A percentile compares a stretch with the other conserved stretches of the same genome.
Evolutionary conservation across 352 stramenopile genomes (phyloP).

Genomic region (Globisporangium takayamanum): DNA sequence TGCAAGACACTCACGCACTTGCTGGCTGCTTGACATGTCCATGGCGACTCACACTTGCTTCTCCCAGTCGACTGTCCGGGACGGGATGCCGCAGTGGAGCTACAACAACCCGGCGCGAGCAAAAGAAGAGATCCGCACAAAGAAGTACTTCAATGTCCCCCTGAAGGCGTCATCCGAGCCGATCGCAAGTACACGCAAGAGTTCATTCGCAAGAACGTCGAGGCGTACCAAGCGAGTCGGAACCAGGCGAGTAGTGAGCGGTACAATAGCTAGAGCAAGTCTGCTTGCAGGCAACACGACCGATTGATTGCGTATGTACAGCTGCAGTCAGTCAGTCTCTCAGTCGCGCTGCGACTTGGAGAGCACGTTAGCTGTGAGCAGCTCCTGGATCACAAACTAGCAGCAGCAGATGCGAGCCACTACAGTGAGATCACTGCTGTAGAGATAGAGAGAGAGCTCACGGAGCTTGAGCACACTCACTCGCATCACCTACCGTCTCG

Average conservation of each 20-base stretch:
- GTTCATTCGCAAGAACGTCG: constrained; percentile 54
- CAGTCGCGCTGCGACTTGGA: background rate
- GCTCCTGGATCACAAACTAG: constrained; percentile 14
- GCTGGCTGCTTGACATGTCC: background rate
- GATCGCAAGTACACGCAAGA: constrained; percentile 59
- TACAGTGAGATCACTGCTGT: no score
- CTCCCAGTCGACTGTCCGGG: constrained; percentile 11
- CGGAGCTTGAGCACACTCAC: background rate
- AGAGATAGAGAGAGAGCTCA: background rate
- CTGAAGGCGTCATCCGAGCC: constrained; percentile 40
- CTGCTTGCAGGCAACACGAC: no score
- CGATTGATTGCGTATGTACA: no score
- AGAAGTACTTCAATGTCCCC: constrained; percentile 39
- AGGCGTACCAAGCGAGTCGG: constrained; percentile 29
- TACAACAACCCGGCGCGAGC: constrained; percentile 42
- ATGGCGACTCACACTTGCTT: background rate
- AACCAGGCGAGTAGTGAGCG: constrained; percentile 10
- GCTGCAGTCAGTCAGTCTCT: background rate
- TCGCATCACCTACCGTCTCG: constrained; percentile 25
- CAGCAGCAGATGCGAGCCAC: background rate
- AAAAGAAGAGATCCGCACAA: constrained; percentile 34
- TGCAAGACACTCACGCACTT: background rate
- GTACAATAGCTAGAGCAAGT: background rate
- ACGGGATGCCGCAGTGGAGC: constrained; percentile 33
- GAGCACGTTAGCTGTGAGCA: constrained; percentile 6